Percentiles rank a stretch among this genome's conserved stretches.
Evolutionary conservation across 345 rosid species (phyloP).

Genomic region (Xanthoceras sorbifolium): DNA sequence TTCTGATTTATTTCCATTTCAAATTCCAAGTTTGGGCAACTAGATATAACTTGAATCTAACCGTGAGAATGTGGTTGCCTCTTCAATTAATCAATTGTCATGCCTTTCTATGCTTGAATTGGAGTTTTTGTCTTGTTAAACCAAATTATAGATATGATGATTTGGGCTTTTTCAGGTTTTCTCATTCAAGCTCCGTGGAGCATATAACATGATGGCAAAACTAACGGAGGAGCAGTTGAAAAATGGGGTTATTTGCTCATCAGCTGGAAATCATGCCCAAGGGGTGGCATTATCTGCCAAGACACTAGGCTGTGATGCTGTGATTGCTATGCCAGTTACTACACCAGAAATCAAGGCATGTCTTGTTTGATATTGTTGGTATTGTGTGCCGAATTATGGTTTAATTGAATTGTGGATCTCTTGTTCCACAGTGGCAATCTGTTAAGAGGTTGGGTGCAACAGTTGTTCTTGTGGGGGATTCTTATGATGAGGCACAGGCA

Average conservation of each 20-base stretch:
- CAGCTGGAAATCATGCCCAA: constrained; percentile 99
- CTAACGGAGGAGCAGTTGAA: constrained; percentile 67
- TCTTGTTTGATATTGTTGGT: not conserved
- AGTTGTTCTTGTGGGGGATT: constrained; percentile 86
- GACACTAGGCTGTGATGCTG: constrained; percentile 67
- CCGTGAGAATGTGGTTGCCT: not conserved
- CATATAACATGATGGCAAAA: constrained; percentile 96
- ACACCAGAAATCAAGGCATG: constrained; percentile 93
- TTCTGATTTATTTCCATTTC: not conserved
- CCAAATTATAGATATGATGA: constrained; percentile 8
- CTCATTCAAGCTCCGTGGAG: constrained; percentile 97
- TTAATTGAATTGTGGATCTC: constrained; percentile 15
- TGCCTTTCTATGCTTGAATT: not conserved
- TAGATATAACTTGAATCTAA: not conserved
- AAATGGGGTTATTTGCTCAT: constrained; percentile 88
- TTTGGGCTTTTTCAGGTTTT: constrained; percentile 57
- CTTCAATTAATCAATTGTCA: constrained; percentile 1
- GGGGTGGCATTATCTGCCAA: constrained; percentile 94
- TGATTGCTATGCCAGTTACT: constrained; percentile 88
- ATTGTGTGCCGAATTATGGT: not conserved
- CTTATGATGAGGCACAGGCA: constrained; percentile 89
- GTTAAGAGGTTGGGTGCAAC: constrained; percentile 81
- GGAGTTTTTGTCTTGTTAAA: not conserved
- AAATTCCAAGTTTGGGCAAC: not conserved
- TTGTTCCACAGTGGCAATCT: constrained; percentile 71